These are phyloP conservation scores for Garcia nutans DNA, from an alignment of 345 rosid species.

Conservation along the genomic window DNA sequence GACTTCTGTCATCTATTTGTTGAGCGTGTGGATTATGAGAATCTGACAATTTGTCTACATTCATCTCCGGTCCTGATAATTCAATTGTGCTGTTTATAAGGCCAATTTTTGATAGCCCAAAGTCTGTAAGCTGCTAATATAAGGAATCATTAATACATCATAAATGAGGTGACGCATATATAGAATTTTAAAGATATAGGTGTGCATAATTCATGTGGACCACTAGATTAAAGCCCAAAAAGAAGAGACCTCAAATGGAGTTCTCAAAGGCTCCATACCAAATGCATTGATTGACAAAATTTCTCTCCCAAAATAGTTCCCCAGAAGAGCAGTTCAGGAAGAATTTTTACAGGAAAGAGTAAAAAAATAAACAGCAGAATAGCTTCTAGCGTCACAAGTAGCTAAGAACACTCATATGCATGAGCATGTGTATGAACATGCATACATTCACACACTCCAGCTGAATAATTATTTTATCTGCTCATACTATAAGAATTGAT, in stretches of 20 bases:
- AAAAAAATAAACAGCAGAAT: not conserved
- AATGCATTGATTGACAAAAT: too few species aligned
- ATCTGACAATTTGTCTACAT: conserved; percentile 36
- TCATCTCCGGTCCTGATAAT: conserved; percentile 55
- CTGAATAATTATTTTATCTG: not conserved
- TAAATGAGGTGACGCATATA: conserved; percentile 14
- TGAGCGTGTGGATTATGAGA: conserved; percentile 35
- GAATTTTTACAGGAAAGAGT: not conserved
- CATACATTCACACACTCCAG: not conserved
- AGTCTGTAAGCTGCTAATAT: conserved; percentile 77
- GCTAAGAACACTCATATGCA: not conserved
- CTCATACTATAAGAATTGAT: not conserved
- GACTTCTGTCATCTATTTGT: conserved; percentile 47
- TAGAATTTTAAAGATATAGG: not conserved
- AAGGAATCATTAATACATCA: conserved; percentile 29
- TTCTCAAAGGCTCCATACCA: too few species aligned
- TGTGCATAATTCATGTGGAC: too few species aligned
- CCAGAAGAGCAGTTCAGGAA: not conserved
- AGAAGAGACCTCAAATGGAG: too few species aligned
- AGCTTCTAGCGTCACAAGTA: not conserved
- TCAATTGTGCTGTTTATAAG: conserved; percentile 76
- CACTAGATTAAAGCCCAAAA: not conserved
- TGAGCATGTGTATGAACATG: not conserved
- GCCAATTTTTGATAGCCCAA: conserved; percentile 82
- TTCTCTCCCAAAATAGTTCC: too few species aligned